Evolutionary conservation across 768 basidiomycete species (phyloP), one percentile per base, ranked within the genome.

Genomic region (Phaeotremella skinneri): DNA sequence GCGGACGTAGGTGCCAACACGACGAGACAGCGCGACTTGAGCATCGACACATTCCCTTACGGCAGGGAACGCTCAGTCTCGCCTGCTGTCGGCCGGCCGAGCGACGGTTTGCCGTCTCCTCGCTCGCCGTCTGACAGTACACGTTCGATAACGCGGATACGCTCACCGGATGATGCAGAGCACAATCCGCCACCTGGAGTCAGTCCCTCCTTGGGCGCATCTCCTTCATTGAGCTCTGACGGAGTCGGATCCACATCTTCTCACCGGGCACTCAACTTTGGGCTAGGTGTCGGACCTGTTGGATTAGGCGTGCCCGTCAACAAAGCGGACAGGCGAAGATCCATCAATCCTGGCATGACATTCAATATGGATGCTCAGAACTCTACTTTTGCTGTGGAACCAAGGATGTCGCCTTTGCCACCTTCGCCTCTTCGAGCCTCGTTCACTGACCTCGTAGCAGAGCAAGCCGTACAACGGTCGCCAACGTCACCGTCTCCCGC

Each of bases 311-410:
- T 50, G 64, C 80, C 42, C 49, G 73, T 59, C 55, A 78, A 77
- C 4, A 79, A 81, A 32, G 76, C 79, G 0, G 82, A 81, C 25
- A 81, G 79, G 45, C 78, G 84, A 13, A 77, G 81, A 21, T 85
- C 84, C 3, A 84, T 85, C 60, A 85, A 83, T 56, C 85, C 85
- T 1, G 80, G 72, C 3, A 70, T 81, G 43, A 69, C 79, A 5
- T 76, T 83, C 59, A 79, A 75, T 54, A 67, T 75, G 52, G 69
- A 76, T 37, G 55, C 62, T 17, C 62, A 56, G 37, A 69, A 64
- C 49, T 62, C 50, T 21, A 76, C 62, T 3, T 72, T 62, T 53
- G 49, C 52, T 20, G 57, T 49, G 2, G 69, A 70, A 23, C 64
- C 64, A 0, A 48, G 76, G 53, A 37, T 64, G 29, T 64, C 75